Percentiles rank a stretch among this genome's conserved stretches.
Evolutionary conservation across 2,329 filamentous ascomycete species (phyloP).

Genomic region (Beauveria rudraprayagi): DNA sequence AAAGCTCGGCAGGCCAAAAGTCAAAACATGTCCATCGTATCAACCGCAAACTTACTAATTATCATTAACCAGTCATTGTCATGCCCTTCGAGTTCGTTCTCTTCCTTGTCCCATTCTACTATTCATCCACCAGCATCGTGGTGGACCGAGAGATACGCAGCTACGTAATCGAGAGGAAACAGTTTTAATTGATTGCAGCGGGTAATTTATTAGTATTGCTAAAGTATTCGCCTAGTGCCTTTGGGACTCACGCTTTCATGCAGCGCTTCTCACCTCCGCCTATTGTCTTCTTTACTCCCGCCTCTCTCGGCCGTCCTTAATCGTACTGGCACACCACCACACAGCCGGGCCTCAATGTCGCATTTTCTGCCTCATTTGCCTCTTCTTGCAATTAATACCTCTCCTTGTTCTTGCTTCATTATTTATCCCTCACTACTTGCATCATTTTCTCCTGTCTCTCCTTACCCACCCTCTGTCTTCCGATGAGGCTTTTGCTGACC

Average conservation of each 20-base stretch:
- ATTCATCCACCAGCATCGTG: not conserved
- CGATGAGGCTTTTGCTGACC: conserved; percentile 10
- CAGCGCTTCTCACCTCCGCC: not conserved
- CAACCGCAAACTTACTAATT: conserved; percentile 13
- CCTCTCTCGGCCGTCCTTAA: not conserved
- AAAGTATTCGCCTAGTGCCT: not conserved
- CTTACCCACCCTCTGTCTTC: not conserved
- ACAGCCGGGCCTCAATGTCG: not conserved
- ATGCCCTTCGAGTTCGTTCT: not conserved
- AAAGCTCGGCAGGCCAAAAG: conserved; percentile 31
- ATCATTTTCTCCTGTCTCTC: not conserved
- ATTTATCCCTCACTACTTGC: not conserved
- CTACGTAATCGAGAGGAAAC: not conserved
- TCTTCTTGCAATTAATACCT: not conserved
- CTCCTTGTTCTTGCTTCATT: not conserved
- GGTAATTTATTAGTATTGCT: not conserved
- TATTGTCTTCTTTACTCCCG: not conserved
- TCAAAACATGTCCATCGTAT: conserved; percentile 11
- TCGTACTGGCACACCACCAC: not conserved
- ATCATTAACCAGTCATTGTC: not conserved
- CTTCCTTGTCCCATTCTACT: not conserved
- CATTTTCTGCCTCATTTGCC: not conserved
- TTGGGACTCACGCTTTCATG: too few relatives aligned
- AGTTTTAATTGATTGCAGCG: not conserved
- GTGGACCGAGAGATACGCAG: not conserved